Evolutionary conservation across 2,329 filamentous ascomycete genomes (phyloP).

Genomic region (Talaromyces pinophilus): DNA sequence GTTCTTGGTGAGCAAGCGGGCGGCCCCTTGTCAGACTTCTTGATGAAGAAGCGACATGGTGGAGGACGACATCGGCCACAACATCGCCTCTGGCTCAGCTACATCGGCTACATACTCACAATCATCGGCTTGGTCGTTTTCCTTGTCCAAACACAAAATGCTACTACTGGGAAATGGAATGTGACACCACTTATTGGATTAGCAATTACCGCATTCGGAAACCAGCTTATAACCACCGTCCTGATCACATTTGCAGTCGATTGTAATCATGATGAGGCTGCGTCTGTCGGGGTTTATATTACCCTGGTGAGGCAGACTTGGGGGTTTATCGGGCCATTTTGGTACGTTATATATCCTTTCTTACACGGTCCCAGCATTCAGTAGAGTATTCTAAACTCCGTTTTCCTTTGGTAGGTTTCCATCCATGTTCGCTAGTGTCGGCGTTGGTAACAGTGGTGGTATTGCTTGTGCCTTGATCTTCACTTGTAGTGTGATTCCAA

Average conservation of each 20-base stretch:
- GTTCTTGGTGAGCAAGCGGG: conserved; percentile 62
- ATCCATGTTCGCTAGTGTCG: not conserved
- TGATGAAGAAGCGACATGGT: conserved; percentile 31
- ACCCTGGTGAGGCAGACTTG: not conserved
- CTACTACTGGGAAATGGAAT: conserved; percentile 50
- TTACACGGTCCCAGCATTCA: not conserved
- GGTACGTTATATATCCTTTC: not conserved
- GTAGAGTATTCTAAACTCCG: not conserved
- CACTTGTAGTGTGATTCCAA: not conserved
- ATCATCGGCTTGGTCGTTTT: conserved; percentile 60
- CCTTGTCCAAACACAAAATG: conserved; percentile 53
- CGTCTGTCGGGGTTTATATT: not conserved
- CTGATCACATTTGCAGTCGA: not conserved
- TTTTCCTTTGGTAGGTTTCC: not conserved
- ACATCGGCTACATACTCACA: not conserved
- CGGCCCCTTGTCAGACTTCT: conserved; percentile 56
- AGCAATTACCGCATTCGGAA: conserved; percentile 38
- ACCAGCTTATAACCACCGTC: not conserved
- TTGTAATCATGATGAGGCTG: not conserved
- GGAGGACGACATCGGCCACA: not conserved
- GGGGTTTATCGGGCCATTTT: not conserved
- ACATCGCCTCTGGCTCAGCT: not conserved
- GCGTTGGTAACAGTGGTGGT: not conserved
- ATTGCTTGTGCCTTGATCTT: not conserved
- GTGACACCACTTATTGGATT: conserved; percentile 58